These are phyloP conservation scores for Saccharomyces hybrid DNA, from an alignment of 1,139 yeast genomes.

Conservation along the genomic window DNA sequence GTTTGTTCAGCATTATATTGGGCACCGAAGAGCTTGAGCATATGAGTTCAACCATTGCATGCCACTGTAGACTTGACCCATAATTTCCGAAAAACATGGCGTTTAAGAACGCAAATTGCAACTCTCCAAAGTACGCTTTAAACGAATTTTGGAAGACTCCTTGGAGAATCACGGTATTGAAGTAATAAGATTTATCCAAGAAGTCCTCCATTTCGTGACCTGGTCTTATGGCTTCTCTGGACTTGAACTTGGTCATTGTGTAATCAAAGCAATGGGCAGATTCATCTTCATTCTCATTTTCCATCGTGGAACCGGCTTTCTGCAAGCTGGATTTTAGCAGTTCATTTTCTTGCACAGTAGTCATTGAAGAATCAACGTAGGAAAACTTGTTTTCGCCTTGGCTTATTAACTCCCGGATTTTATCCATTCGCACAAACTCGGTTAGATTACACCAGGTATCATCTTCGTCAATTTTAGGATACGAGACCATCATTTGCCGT, in stretches of 20 bases:
- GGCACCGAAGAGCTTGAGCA: constrained; percentile 26
- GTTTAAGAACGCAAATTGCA: constrained; percentile 36
- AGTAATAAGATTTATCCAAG: constrained; percentile 40
- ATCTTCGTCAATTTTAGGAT: constrained; percentile 20
- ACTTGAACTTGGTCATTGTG: constrained; percentile 34
- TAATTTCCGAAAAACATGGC: constrained; percentile 38
- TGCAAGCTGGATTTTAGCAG: constrained; percentile 29
- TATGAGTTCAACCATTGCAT: constrained; percentile 34
- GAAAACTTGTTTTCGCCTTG: constrained; percentile 1
- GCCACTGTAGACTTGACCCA: constrained; percentile 42
- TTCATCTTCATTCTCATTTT: constrained; percentile 23
- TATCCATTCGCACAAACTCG: constrained; percentile 14
- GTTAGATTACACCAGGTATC: constrained; percentile 20
- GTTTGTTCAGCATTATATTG: constrained; percentile 14
- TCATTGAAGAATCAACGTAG: constrained; percentile 34
- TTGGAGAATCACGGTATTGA: constrained; percentile 28
- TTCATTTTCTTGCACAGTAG: constrained; percentile 37
- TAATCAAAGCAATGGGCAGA: constrained; percentile 30
- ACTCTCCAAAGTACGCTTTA: constrained; percentile 34
- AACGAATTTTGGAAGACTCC: constrained; percentile 20
- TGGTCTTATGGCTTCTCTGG: constrained; percentile 32
- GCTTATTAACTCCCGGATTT: constrained; percentile 7
- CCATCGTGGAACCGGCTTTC: constrained; percentile 14
- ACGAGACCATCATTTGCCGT: constrained; percentile 16
- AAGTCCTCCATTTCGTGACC: constrained; percentile 35